phyloP scores from a whole-genome alignment of 2,329 filamentous ascomycete genomes.

The Coniella vitis region DNA sequence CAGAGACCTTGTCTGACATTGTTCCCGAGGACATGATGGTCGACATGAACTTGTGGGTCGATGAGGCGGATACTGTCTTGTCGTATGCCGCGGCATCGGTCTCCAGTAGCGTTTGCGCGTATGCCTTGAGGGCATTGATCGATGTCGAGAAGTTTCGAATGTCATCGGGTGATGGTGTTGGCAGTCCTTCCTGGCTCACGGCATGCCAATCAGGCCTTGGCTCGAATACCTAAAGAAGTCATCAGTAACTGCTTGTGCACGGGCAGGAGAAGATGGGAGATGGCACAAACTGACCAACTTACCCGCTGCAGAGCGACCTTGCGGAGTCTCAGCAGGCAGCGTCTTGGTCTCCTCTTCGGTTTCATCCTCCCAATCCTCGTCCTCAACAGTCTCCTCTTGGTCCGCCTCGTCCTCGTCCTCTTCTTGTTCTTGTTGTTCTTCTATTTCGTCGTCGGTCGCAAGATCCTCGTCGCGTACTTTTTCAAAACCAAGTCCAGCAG shows the following conservation, averaged over 20 bases:
- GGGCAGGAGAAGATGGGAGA: conserved; percentile 3
- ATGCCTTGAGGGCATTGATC: conserved; percentile 51
- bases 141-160: conserved; percentile 35
- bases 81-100: conserved; percentile 71
- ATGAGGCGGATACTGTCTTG: conserved; percentile 67
- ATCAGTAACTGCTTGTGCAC: conserved; percentile 14
- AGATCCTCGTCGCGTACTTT: conserved; percentile 32
- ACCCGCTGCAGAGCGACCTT: conserved; percentile 23
- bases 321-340: conserved; percentile 20
- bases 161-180: conserved; percentile 38
- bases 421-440: too few species aligned
- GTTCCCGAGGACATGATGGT: conserved; percentile 97
- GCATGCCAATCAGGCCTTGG: conserved; percentile 53
- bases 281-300: conserved; percentile 36
- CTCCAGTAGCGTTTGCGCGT: conserved; percentile 70
- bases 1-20: conserved; percentile 92
- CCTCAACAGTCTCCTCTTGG: conserved; percentile 24
- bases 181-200: conserved; percentile 35
- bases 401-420: background rate
- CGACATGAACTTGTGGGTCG: conserved; percentile 91
- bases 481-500: conserved; percentile 43
- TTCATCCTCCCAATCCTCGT: conserved; percentile 21
- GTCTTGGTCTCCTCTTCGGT: conserved; percentile 25
- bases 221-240: conserved; percentile 42
- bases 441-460: conserved; percentile 31